Evolutionary conservation across 257 asterid species (phyloP).

Genomic region (Solanum clarkiae): DNA sequence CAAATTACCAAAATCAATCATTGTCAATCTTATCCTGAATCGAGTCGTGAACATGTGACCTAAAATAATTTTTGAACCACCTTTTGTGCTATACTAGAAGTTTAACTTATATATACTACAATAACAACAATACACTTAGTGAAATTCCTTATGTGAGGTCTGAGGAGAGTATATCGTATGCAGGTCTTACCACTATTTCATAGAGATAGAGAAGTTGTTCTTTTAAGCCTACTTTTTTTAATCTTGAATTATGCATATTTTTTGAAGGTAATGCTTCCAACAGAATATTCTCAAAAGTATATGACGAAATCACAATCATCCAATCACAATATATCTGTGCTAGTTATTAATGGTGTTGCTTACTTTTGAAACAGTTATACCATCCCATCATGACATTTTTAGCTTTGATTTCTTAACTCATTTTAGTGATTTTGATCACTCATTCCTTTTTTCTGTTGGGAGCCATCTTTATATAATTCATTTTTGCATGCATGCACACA

Average conservation of each 20-base stretch:
- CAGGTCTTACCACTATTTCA: too few species aligned
- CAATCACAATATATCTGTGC: too few species aligned
- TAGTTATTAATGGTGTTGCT: background rate
- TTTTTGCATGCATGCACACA: conserved; percentile 42
- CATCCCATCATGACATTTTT: conserved; percentile 34
- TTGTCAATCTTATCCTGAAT: background rate
- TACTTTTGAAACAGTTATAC: conserved; percentile 37
- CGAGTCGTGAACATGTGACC: background rate
- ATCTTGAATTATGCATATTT: too few species aligned
- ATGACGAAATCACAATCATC: background rate
- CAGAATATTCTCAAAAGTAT: background rate
- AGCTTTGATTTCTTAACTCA: background rate
- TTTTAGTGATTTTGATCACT: background rate
- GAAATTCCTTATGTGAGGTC: too few species aligned
- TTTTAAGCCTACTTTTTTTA: too few species aligned
- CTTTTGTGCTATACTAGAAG: background rate
- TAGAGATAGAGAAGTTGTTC: too few species aligned
- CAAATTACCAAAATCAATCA: background rate
- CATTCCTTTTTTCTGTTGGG: background rate
- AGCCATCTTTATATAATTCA: conserved; percentile 11
- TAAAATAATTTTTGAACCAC: background rate
- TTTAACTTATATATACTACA: background rate
- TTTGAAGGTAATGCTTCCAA: background rate
- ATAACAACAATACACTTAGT: too few species aligned
- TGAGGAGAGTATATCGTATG: too few species aligned